phyloP scores from a whole-genome alignment of 495 filamentous ascomycete species.

The Penicillium soppii region DNA sequence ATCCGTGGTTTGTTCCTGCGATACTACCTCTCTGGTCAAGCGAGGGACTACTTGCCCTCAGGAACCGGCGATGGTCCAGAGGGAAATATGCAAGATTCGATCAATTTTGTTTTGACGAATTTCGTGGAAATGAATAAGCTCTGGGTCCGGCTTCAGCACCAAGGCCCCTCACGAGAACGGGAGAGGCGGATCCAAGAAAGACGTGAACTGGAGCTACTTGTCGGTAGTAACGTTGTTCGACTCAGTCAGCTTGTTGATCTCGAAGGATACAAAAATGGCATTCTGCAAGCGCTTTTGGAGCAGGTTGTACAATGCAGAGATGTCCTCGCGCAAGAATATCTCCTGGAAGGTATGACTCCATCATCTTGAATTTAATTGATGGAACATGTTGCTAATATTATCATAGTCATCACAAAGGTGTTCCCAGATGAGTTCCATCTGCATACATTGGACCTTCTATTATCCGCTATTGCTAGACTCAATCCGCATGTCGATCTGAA shows the following conservation, averaged over 20 bases:
- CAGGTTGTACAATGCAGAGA: conserved; percentile 98
- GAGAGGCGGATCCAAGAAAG: conserved; percentile 91
- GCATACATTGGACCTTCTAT: conserved; percentile 90
- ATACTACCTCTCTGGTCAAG: conserved; percentile 94
- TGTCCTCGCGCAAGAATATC: conserved; percentile 94
- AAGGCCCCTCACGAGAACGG: conserved; percentile 92
- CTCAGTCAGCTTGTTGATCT: conserved; percentile 95
- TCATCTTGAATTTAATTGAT: not conserved
- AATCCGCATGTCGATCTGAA: conserved; percentile 97
- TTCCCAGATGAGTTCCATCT: conserved; percentile 98
- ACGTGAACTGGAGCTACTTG: conserved; percentile 90
- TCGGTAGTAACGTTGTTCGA: conserved; percentile 92
- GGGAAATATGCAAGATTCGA: conserved; percentile 94
- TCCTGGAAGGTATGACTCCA: conserved; percentile 68
- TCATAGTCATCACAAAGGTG: conserved; percentile 89
- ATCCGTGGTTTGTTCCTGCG: conserved; percentile 91
- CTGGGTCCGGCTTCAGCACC: conserved; percentile 96
- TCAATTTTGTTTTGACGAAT: conserved; percentile 95
- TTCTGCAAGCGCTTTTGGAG: conserved; percentile 84
- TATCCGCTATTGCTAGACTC: conserved; percentile 84
- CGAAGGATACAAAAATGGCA: conserved; percentile 86
- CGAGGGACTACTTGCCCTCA: conserved; percentile 79
- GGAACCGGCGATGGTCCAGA: conserved; percentile 86
- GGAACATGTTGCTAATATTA: conserved; percentile 18
- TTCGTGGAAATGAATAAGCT: conserved; percentile 99